Conservation (phyloP, 2,329 filamentous ascomycete species). For the Colletotrichum lini region DNA sequence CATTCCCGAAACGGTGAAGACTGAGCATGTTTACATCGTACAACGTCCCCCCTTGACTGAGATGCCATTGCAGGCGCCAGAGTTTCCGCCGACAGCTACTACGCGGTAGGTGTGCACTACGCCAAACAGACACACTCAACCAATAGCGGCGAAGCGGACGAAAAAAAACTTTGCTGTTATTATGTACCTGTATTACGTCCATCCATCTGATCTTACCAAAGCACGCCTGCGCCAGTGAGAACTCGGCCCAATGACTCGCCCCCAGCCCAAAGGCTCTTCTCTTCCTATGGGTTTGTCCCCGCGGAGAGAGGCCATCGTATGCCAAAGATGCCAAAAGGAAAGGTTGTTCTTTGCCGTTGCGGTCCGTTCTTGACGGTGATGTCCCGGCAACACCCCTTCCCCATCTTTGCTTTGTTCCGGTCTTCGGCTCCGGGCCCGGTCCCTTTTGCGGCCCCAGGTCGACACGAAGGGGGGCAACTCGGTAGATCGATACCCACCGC, state of each 20-base stretch:
- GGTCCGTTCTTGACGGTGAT: too few relatives aligned
- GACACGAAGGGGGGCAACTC: too few relatives aligned
- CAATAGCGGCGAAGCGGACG: too few relatives aligned
- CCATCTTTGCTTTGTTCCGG: too few relatives aligned
- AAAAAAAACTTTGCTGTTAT: background rate
- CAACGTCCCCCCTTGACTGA: background rate
- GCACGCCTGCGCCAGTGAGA: too few relatives aligned
- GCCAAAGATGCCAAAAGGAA: background rate
- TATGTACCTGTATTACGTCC: background rate
- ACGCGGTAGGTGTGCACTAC: background rate
- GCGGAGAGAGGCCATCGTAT: background rate
- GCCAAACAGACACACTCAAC: too few relatives aligned
- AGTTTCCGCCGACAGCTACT: background rate
- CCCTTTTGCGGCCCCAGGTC: too few relatives aligned
- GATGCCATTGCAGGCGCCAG: background rate
- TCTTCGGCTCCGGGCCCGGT: background rate
- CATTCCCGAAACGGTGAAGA: background rate
- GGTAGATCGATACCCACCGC: background rate
- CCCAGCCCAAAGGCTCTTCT: slow-evolving; percentile 20
- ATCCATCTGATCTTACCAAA: slow-evolving; percentile 12
- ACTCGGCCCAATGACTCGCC: too few relatives aligned
- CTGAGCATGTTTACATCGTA: background rate
- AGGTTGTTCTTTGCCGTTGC: too few relatives aligned
- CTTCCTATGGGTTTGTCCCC: too few relatives aligned
- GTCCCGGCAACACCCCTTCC: too few relatives aligned